A percentile compares a stretch with the other conserved stretches of the same genome.
These are phyloP conservation scores for Ceratobasidium sp. DNA, from an alignment of 1,284 basidiomycete genomes.

Conservation along the genomic window DNA sequence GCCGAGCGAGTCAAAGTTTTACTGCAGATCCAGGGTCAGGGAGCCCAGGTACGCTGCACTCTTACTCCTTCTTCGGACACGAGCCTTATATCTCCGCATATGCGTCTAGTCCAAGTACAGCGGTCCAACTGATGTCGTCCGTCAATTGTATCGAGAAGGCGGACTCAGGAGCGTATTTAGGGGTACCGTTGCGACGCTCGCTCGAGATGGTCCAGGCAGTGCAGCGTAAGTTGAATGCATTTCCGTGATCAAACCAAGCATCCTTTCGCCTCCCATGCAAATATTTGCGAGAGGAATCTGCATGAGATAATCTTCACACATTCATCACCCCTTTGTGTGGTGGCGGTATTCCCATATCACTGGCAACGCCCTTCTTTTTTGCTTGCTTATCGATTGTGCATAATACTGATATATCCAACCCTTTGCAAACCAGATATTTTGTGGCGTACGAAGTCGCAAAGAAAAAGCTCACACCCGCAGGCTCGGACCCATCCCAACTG, in stretches of 20 bases:
- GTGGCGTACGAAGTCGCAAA: conserved; percentile 96
- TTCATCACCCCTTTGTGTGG: neutral
- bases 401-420: neutral
- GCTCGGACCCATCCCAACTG: conserved; percentile 77
- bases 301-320: neutral
- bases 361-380: neutral
- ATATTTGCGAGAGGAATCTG: neutral
- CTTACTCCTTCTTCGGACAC: neutral
- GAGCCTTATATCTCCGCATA: conserved; percentile 83
- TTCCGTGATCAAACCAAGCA: neutral
- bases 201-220: conserved; percentile 94
- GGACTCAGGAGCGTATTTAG: conserved; percentile 92
- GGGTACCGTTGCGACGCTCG: conserved; percentile 90
- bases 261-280: neutral
- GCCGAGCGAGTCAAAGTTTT: conserved; percentile 98
- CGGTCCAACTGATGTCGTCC: conserved; percentile 91
- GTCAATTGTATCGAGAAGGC: conserved; percentile 92
- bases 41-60: conserved; percentile 21
- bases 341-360: neutral
- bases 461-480: conserved; percentile 79
- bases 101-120: conserved; percentile 78
- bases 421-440: conserved; percentile 75
- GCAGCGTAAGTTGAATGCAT: conserved; percentile 74
- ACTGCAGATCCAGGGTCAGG: conserved; percentile 66
- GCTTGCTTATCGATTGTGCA: neutral